Percentiles rank a stretch among this genome's conserved stretches.
These are phyloP conservation scores for Trypanosoma lewisi DNA, from an alignment of 208 protist species.

Conservation along the genomic window DNA sequence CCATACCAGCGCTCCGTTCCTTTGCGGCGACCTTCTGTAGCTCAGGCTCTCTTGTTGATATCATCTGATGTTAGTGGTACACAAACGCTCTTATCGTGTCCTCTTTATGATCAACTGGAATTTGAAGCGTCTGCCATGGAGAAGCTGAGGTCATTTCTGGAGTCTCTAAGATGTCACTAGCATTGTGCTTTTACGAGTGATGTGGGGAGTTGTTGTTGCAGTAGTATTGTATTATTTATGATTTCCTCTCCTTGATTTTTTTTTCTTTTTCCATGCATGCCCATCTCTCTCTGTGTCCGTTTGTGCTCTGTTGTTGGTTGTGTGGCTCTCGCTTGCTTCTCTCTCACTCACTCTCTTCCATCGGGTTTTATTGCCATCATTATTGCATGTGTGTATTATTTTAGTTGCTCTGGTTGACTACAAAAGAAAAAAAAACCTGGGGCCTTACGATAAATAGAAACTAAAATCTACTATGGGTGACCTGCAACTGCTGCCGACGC, in stretches of 20 bases:
- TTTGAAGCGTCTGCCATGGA: constrained; percentile 55
- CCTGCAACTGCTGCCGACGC: too few relatives aligned
- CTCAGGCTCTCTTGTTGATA: constrained; percentile 39
- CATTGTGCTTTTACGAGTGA: too few relatives aligned
- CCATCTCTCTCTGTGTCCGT: neutral
- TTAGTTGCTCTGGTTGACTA: neutral
- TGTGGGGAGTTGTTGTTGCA: neutral
- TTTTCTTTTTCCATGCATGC: neutral
- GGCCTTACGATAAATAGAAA: too few relatives aligned
- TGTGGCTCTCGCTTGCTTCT: too few relatives aligned
- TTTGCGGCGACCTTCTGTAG: constrained; percentile 32
- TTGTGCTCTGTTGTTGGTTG: neutral
- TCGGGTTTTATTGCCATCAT: too few relatives aligned
- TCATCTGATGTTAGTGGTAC: constrained; percentile 47
- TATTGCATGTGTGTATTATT: neutral
- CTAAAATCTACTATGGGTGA: too few relatives aligned
- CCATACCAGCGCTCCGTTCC: constrained; percentile 45
- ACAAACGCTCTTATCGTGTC: constrained; percentile 48
- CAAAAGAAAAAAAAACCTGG: constrained; percentile 24
- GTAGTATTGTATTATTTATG: too few relatives aligned
- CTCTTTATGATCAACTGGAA: constrained; percentile 47
- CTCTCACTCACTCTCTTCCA: too few relatives aligned
- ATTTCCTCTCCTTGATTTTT: neutral
- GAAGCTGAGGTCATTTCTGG: constrained; percentile 56
- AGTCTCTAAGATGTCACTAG: constrained; percentile 29